phyloP scores from a whole-genome alignment of 768 basidiomycete genomes.

The Hygrocybe punicea region DNA sequence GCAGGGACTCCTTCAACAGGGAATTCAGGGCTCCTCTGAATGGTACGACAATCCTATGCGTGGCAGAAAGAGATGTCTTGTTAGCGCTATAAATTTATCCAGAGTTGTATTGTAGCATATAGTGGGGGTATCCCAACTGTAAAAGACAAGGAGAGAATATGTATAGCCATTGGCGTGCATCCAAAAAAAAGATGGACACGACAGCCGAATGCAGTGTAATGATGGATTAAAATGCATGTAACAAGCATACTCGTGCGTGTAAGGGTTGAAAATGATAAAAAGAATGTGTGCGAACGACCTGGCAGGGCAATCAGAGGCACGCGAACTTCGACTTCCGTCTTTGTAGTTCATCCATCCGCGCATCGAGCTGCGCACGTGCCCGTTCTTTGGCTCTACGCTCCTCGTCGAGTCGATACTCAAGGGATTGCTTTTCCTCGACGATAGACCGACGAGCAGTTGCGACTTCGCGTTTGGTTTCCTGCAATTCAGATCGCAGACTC shows the following conservation, averaged over 20 bases:
- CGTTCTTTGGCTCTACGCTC: constrained; percentile 88
- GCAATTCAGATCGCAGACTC: constrained; percentile 65
- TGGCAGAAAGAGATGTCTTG: not conserved
- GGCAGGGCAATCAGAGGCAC: constrained; percentile 59
- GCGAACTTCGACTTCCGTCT: constrained; percentile 90
- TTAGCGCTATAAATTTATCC: not conserved
- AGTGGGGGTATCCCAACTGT: not conserved
- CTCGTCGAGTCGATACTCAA: constrained; percentile 79
- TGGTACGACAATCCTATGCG: too few species aligned
- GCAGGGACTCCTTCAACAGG: too few species aligned
- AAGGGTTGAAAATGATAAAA: not conserved
- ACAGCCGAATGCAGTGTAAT: not conserved
- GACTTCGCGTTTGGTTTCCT: constrained; percentile 77
- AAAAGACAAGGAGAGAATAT: not conserved
- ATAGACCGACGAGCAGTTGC: constrained; percentile 72
- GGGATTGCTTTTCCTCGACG: constrained; percentile 83
- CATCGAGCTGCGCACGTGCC: constrained; percentile 80
- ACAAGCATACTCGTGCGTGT: not conserved
- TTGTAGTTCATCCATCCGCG: constrained; percentile 80
- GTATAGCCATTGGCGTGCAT: not conserved
- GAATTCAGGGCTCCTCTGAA: too few species aligned
- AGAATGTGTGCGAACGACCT: not conserved
- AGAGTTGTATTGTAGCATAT: constrained; percentile 1
- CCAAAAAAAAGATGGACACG: not conserved
- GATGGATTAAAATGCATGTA: not conserved